Evolutionary conservation across 129 eudicot genomes (phyloP), one percentile per base, ranked within the genome.

Genomic region (Apium graveolens): DNA sequence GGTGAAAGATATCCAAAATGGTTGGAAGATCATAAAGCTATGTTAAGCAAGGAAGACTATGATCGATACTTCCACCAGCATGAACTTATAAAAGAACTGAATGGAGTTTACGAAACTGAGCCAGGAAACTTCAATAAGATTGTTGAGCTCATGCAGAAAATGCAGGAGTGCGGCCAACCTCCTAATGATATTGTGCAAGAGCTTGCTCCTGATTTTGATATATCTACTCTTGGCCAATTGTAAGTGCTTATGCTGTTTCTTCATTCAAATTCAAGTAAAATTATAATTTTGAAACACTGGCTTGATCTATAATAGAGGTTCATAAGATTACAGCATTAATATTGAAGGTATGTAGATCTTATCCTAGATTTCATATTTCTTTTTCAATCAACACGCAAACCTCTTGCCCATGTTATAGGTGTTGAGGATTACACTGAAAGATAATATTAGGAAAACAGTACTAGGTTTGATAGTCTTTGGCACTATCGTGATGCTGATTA

Each of bases 121-220:
- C 95, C 97, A 17, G 83, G 83, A 43, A 92, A 96, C 85, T 96
- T 92, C 87, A 92, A 89, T 95, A 96, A 92, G 85, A 90, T 96
- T 68, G 89, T 96, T 74, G 97, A 96, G 83, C 94, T 96, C 75
- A 96, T 96, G 99, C 99, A 96, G 84, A 92, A 90, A 80, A 96
- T 96, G 97, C 99, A 96, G 86, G 99, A 96, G 73, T 96, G 99
- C 80, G 99, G 99, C 60, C 99, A 96, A 79, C 99, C 99, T 10
- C 99, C 99, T 3, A 92, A 85, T 51, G 99, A 96, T 79, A 96
- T 96, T 65, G 96, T 92, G 37, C 92, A 90, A 80, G 97, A 96
- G 78, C 92, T 96, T 26, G 96, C 92, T 80, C 99, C 99, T 12
- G 99, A 89, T 31, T 92, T 92, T 79, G 97, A 96, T 82, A 75